phyloP scores from a whole-genome alignment of 768 basidiomycete genomes.

The Piloderma croceum region DNA sequence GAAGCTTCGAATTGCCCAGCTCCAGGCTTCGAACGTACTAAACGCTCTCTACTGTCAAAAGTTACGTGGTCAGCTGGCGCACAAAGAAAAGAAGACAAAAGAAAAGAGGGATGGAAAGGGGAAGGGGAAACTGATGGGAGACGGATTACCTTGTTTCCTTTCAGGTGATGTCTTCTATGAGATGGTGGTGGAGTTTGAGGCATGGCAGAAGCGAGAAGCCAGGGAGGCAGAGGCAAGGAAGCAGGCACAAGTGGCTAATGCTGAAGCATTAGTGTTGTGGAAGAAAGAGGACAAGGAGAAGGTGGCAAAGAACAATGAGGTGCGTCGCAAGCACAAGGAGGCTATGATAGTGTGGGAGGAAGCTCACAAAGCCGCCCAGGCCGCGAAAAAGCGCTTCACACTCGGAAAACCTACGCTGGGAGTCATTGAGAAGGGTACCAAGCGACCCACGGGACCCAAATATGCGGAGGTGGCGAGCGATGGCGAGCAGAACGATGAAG shows the following conservation, averaged over 20 bases:
- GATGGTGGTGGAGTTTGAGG: conserved; percentile 7
- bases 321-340: neutral
- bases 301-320: neutral
- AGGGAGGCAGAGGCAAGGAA: neutral
- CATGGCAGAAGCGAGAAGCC: conserved; percentile 6
- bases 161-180: conserved; percentile 4
- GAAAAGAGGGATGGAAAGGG: conserved; percentile 1
- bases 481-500: neutral
- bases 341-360: neutral
- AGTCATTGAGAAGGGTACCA: neutral
- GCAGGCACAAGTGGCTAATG: neutral
- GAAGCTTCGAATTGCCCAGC: neutral
- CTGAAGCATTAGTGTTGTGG: conserved; percentile 1
- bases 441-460: neutral
- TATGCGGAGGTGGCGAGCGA: neutral
- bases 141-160: conserved; percentile 3
- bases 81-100: conserved; percentile 4
- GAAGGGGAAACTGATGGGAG: neutral
- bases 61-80: conserved; percentile 1
- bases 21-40: conserved; percentile 4
- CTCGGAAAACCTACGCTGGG: neutral
- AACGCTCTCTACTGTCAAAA: conserved; percentile 3
- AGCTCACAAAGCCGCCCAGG: neutral
- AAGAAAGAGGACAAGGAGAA: neutral
- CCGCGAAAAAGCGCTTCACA: neutral